phyloP scores from a whole-genome alignment of 352 stramenopile genomes.

The Pythium biforme region DNA sequence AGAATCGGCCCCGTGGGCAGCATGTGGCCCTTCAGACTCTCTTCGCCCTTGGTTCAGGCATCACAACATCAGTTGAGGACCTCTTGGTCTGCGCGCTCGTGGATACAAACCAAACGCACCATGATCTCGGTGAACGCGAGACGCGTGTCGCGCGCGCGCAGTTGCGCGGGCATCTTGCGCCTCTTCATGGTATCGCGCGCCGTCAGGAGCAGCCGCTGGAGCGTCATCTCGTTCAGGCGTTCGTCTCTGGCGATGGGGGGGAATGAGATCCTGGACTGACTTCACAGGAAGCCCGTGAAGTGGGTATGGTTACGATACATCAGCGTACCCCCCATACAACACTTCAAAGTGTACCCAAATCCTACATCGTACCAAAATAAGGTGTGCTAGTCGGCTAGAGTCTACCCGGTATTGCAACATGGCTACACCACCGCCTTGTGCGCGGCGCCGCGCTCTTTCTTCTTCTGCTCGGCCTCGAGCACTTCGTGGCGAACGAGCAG shows the following conservation, averaged over 20 bases:
- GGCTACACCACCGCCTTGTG: not conserved
- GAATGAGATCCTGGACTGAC: too few relatives aligned
- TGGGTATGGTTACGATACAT: too few relatives aligned
- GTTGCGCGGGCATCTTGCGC: constrained; percentile 15
- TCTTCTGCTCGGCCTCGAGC: constrained; percentile 24
- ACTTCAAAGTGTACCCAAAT: constrained; percentile 8
- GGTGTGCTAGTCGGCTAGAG: not conserved
- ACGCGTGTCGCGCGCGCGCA: constrained; percentile 35
- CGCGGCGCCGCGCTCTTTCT: constrained; percentile 10
- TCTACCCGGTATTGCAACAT: too few relatives aligned
- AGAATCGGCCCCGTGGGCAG: constrained; percentile 33
- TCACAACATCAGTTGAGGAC: not conserved
- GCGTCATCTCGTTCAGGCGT: constrained; percentile 4
- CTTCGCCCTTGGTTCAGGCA: constrained; percentile 20
- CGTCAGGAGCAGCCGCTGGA: constrained; percentile 17
- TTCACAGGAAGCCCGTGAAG: too few relatives aligned
- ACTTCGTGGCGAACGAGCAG: constrained; percentile 29
- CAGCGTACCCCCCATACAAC: not conserved
- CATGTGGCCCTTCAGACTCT: constrained; percentile 32
- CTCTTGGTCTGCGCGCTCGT: too few relatives aligned
- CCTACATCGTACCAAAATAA: constrained; percentile 13
- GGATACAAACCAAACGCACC: constrained; percentile 6
- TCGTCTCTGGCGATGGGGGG: too few relatives aligned
- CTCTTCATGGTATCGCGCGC: constrained; percentile 18
- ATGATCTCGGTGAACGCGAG: constrained; percentile 45